These are phyloP conservation scores for Fraxinus dipetala DNA, from an alignment of 305 asterid species.

Conservation along the genomic window DNA sequence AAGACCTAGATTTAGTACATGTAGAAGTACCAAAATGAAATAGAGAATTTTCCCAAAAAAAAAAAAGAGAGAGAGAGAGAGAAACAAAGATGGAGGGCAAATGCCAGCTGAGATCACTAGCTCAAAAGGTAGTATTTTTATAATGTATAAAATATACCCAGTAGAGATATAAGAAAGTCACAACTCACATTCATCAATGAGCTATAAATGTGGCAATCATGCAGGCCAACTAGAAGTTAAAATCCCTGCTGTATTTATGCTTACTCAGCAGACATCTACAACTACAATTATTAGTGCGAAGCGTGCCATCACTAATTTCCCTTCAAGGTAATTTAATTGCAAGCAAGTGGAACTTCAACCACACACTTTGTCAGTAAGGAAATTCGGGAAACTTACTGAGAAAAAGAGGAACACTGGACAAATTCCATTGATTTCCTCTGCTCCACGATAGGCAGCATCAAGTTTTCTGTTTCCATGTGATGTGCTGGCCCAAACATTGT, in stretches of 20 bases:
- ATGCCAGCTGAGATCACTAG: not conserved
- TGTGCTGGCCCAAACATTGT: conserved; percentile 93
- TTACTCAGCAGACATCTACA: not conserved
- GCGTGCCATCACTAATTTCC: not conserved
- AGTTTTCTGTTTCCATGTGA: conserved; percentile 90
- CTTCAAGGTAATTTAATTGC: not conserved
- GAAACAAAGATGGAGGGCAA: not conserved
- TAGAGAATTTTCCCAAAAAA: not conserved
- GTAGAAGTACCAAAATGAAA: not conserved
- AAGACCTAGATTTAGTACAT: not conserved
- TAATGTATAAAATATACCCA: not conserved
- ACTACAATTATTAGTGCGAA: not conserved
- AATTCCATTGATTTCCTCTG: conserved; percentile 56
- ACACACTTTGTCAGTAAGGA: not conserved
- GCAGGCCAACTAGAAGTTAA: not conserved
- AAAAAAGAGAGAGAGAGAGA: not conserved
- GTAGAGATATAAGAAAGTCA: not conserved
- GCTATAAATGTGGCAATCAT: not conserved
- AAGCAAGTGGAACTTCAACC: not conserved
- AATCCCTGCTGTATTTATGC: not conserved
- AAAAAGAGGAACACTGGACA: conserved; percentile 86
- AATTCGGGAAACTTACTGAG: conserved; percentile 56
- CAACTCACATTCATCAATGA: not conserved
- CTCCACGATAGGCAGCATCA: conserved; percentile 84
- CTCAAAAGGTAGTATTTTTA: not conserved